Percentiles rank a stretch among this genome's conserved stretches.
Evolutionary conservation across 495 filamentous ascomycete genomes (phyloP).

Genomic region (Penicillium samsonianum): DNA sequence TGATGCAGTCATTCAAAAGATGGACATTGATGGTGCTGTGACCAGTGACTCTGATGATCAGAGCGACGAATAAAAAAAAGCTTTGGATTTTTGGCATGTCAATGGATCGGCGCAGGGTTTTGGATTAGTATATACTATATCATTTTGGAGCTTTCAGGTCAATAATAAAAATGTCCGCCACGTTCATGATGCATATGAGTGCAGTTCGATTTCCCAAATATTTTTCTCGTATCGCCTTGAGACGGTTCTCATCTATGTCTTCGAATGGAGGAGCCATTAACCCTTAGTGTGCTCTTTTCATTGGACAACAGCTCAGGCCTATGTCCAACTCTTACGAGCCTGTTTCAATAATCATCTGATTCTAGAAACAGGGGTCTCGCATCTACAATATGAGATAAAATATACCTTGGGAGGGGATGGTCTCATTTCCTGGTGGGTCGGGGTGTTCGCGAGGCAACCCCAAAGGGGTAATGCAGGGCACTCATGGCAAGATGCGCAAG

Average conservation of each 20-base stretch:
- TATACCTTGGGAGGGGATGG: neutral
- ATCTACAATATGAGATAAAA: neutral
- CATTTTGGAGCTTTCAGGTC: constrained; percentile 4
- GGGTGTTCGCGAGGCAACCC: constrained; percentile 9
- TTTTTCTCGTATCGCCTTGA: neutral
- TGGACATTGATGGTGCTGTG: constrained; percentile 36
- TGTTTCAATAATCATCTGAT: neutral
- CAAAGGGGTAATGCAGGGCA: constrained; percentile 11
- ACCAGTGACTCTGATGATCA: constrained; percentile 46
- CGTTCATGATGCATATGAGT: constrained; percentile 5
- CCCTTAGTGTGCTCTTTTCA: neutral
- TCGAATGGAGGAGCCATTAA: neutral
- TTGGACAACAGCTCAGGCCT: neutral
- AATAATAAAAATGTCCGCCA: constrained; percentile 10
- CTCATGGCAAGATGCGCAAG: neutral
- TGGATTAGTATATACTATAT: constrained; percentile 10
- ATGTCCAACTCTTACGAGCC: neutral
- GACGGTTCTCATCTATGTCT: neutral
- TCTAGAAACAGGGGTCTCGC: neutral
- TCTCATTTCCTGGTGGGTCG: neutral
- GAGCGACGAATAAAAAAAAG: constrained; percentile 32
- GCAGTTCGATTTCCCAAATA: neutral
- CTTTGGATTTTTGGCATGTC: constrained; percentile 8
- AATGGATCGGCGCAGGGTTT: constrained; percentile 10
- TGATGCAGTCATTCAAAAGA: constrained; percentile 39